Base-by-base conservation (phyloP, 805 yeast genomes). In the Lipomyces spencermartinsiae region DNA sequence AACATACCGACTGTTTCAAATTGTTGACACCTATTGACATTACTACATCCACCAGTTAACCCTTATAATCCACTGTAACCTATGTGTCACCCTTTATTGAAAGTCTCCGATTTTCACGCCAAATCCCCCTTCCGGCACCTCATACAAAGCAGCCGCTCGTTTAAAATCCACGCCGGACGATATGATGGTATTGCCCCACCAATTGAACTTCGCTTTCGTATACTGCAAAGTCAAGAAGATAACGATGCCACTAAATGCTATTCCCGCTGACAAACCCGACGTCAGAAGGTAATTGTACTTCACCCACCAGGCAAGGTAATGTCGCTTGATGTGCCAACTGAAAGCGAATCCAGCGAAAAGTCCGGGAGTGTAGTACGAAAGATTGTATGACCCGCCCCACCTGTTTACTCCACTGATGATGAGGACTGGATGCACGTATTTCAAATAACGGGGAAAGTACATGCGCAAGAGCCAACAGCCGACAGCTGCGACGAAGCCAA, bases 271-370 rank as follows among this genome's bases (percentile, higher is more conserved):
- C 29, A 0, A 77, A 1, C 87, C 93, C 34, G 90, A 86, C 22
- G 90, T 84, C 64, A 89, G 78, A 2, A 88, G 83, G 75, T 87
- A 89, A 75, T 88, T 89, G 77, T 89, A 89, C 77, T 88, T 89
- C 53, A 88, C 87, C 93, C 93, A 89, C 93, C 93, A 89, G 59
- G 82, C 79, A 59, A 85, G 80, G 78, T 86, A 87, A 67, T 81
- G 80, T 60, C 85, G 81, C 70, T 85, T 86, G 67, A 89, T 78
- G 73, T 81, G 80, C 77, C 82, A 87, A 79, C 86, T 87, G 80
- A 89, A 89, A 9, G 82, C 63, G 71, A 83, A 83, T 2, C 91
- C 89, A 54, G 57, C 58, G 25, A 58, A 51, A 16, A 67, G n/a
- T 5, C 70, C 70, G 10, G 70, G 70, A 9, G 70, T 67, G 33